Evolutionary conservation across 1,284 basidiomycete genomes (phyloP), one percentile per base, ranked within the genome.

Genomic region (Neotropicomus parvogracilis): DNA sequence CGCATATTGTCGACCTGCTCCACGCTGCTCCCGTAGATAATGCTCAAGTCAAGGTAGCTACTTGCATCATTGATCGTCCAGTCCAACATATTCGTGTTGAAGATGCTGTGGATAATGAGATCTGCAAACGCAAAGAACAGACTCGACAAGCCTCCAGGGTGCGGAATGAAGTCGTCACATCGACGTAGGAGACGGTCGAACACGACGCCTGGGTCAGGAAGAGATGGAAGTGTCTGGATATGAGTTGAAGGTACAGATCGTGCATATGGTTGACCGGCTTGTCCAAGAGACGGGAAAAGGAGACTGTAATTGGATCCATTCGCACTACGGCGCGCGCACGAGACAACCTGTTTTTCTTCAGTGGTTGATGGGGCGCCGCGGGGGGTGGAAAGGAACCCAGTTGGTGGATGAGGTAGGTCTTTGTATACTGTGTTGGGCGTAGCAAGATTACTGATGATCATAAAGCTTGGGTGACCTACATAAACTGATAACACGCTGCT

Each of bases 91-190:
- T 78, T 73, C 4, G 88, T 89, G 53, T 83, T 72, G 71, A 91
- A 91, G 54, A 86, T 73, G 51, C 70, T 75, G 64, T 91, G 88
- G 55, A 86, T 89, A 53, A 91, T 73, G 47, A 90, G 68, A 56
- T 88, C 77, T 8, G 89, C 89, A 56, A 88, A 88, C 0, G 85
- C 81, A 57, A 91, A 91, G 66, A 88, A 85, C 24, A 88, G 67
- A 40, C 75, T 76, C 10, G 80, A 84, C 44, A 88, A 75, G 24
- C 81, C 79, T 17, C 75, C 78, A 13, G 79, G 81, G 59, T 84
- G 81, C 1, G 68, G 64, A 8, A 62, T 60, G 54, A 79, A 79
- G 48, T 74, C 61, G 31, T 79, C 73, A 48, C 50, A 36, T 48
- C 83, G 75, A 54, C 77, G 73, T 38, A 92, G 70, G 8, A 92